Evolutionary conservation across 345 rosid genomes (phyloP), one percentile per base, ranked within the genome.

Genomic region (Aquilaria malaccensis): DNA sequence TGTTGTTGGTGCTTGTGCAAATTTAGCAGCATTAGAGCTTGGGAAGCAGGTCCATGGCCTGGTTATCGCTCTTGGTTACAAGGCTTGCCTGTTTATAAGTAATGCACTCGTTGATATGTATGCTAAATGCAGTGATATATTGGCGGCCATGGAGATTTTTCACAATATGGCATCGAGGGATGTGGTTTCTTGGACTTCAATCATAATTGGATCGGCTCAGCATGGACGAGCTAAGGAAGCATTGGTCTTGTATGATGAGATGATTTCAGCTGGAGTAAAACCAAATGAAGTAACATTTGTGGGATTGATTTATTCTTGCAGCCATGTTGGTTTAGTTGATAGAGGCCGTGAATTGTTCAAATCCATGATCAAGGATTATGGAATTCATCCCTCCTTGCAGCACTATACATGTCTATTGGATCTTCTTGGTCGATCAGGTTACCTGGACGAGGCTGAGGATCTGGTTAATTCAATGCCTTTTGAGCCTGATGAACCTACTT

Each of bases 101-200:
- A 86, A 86, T 50, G 85, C 94, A 0, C 80, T 89, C 15, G 78
- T 89, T 15, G 94, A 89, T 62, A 89, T 89, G 96, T 89, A 89
- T 12, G 91, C 91, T 33, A 89, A 89, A 81, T 84, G 94, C 61
- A 84, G 96, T 37, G 91, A 84, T 63, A 67, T 89, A 63, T 13
- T 75, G 65, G 83, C 91, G 30, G 87, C 91, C 45, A 76, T 64
- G 43, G 61, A 62, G 13, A 74, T 89, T 56, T 89, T 89, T 54
- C 54, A 70, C 58, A 63, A 68, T 52, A 78, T 89, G 87, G 55
- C 47, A 1, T 57, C 50, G 56, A 79, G 72, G 74, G 94, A 86
- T 79, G 87, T 89, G 12, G 89, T 89, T 67, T 82, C 96, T 2
- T 89, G 91, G 91, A 89, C 96, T 50, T 86, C 91, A 0, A 76